Evolutionary conservation across 2,329 filamentous ascomycete genomes (phyloP).

Genomic region (Penicillium digitatum): DNA sequence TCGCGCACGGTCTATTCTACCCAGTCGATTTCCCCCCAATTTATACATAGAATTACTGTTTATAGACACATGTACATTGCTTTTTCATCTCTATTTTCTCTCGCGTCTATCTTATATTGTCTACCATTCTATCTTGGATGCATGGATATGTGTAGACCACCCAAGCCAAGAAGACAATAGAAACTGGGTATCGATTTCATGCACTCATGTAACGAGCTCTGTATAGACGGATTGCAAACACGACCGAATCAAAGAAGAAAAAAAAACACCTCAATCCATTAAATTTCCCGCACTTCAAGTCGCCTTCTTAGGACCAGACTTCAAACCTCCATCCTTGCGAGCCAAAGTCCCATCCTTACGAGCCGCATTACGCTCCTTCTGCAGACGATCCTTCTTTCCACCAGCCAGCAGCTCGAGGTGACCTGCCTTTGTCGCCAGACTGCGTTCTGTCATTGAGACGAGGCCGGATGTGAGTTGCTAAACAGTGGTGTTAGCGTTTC

Average conservation of each 20-base stretch:
- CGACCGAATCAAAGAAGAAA: neutral
- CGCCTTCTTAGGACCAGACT: constrained; percentile 1
- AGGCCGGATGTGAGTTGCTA: constrained; percentile 61
- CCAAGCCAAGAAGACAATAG: neutral
- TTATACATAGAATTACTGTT: constrained; percentile 15
- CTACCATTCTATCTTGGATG: neutral
- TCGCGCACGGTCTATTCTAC: constrained; percentile 3
- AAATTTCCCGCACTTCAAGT: neutral
- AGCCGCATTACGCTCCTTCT: constrained; percentile 35
- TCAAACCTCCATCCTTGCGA: constrained; percentile 22
- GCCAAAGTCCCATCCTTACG: constrained; percentile 20
- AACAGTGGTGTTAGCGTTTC: neutral
- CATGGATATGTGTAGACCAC: neutral
- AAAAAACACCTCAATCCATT: neutral
- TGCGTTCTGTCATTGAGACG: constrained; percentile 62
- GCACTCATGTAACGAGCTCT: constrained; percentile 13
- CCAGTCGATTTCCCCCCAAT: constrained; percentile 4
- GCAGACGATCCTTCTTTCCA: constrained; percentile 58
- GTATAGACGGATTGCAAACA: neutral
- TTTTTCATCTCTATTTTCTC: neutral
- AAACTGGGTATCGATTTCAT: constrained; percentile 26
- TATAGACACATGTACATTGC: constrained; percentile 7
- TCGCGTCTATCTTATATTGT: neutral
- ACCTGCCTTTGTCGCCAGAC: constrained; percentile 62
- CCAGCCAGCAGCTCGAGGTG: constrained; percentile 66